Conservation (phyloP, 1,284 basidiomycete species). For the Thecaphora thlaspeos region DNA sequence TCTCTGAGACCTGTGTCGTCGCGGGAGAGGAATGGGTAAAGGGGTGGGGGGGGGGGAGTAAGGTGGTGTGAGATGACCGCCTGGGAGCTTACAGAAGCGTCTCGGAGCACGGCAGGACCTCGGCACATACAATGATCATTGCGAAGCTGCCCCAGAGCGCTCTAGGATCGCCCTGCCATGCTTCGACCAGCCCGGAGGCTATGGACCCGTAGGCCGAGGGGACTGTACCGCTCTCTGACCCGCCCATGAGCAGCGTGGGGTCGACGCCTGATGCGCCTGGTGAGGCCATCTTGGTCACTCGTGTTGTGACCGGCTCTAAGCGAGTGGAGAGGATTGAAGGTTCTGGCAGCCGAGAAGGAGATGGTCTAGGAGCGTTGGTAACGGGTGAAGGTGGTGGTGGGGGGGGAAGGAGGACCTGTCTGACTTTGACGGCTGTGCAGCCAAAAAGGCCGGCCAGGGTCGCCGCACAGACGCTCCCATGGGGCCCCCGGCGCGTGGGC, state of each 20-base stretch:
- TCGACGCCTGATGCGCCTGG: background rate
- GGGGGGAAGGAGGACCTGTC: too few relatives aligned
- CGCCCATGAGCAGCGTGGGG: conserved; percentile 20
- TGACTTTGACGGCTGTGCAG: too few relatives aligned
- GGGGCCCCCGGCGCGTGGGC: too few relatives aligned
- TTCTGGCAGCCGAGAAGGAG: too few relatives aligned
- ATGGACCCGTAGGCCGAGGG: background rate
- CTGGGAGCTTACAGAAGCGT: background rate
- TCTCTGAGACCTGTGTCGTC: conserved; percentile 56
- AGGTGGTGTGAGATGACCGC: background rate
- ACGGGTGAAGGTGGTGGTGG: too few relatives aligned
- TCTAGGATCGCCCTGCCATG: conserved; percentile 25
- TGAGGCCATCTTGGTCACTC: background rate
- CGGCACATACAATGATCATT: conserved; percentile 34
- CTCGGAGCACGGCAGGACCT: background rate
- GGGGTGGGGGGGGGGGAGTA: background rate
- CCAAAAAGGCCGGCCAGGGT: too few relatives aligned
- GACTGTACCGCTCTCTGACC: conserved; percentile 3
- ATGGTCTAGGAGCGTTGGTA: too few relatives aligned
- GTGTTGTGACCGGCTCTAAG: too few relatives aligned
- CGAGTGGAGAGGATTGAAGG: too few relatives aligned
- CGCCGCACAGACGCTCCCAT: too few relatives aligned
- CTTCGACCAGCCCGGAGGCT: conserved; percentile 7
- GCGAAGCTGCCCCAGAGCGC: conserved; percentile 33
- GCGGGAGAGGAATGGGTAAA: background rate